These are phyloP conservation scores for Podila verticillata DNA, from an alignment of 192 early-diverging fungal species.

Conservation along the genomic window DNA sequence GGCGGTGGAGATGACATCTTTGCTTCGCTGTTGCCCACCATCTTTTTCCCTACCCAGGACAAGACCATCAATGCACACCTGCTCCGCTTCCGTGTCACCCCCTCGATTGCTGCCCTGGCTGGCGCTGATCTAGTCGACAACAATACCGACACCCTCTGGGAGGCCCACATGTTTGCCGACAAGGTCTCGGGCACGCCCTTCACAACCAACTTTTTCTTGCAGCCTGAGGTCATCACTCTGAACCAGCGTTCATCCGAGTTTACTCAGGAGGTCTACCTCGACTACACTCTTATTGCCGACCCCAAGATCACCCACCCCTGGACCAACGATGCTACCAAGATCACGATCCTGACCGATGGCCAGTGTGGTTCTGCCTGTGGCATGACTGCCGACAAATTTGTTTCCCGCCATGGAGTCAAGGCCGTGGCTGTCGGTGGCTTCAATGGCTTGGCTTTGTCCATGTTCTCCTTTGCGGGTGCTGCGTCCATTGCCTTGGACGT, in stretches of 20 bases:
- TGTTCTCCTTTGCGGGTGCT: constrained; percentile 22
- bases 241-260: constrained; percentile 1
- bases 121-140: not conserved
- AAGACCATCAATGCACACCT: not conserved
- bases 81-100: not conserved
- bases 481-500: not conserved
- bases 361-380: constrained; percentile 32
- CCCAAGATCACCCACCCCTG: not conserved
- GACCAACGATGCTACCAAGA: constrained; percentile 17
- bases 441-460: not conserved
- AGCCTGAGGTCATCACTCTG: not conserved
- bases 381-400: constrained; percentile 8
- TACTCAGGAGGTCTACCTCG: constrained; percentile 1
- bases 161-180: not conserved
- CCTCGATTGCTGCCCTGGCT: not conserved
- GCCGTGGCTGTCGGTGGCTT: constrained; percentile 15
- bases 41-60: constrained; percentile 19
- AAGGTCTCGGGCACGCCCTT: not conserved
- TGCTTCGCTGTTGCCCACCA: not conserved
- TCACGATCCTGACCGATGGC: constrained; percentile 20
- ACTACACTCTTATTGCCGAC: not conserved
- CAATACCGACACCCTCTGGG: not conserved
- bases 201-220: constrained; percentile 8
- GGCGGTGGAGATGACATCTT: constrained; percentile 7
- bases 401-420: constrained; percentile 7